phyloP scores from a whole-genome alignment of 495 filamentous ascomycete species.

The Tuber brumale region DNA sequence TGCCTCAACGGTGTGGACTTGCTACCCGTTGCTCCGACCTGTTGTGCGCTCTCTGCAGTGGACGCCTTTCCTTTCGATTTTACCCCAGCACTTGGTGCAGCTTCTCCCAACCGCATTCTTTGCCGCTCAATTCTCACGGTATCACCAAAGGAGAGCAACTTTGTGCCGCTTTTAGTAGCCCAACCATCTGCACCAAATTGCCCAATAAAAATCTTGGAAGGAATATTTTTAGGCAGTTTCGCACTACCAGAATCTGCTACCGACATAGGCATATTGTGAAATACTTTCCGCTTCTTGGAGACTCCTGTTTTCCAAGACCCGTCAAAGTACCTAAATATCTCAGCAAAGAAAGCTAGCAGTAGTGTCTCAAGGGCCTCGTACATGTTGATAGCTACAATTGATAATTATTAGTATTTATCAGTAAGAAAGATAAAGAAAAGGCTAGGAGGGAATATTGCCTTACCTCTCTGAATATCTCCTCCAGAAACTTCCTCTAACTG shows the following conservation, averaged over 20 bases:
- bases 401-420: not conserved
- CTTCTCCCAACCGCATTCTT: constrained; percentile 54
- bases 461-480: constrained; percentile 47
- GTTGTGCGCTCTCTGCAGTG: constrained; percentile 38
- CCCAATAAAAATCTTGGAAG: constrained; percentile 70
- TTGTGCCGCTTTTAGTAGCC: constrained; percentile 77
- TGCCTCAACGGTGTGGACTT: constrained; percentile 46
- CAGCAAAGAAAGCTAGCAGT: constrained; percentile 7
- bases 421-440: not conserved
- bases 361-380: constrained; percentile 13
- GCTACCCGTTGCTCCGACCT: constrained; percentile 9
- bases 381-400: constrained; percentile 46
- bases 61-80: constrained; percentile 46
- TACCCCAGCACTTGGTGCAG: constrained; percentile 48
- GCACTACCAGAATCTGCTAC: not conserved
- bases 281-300: constrained; percentile 22
- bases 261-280: constrained; percentile 7
- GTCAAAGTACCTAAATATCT: constrained; percentile 80
- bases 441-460: not conserved
- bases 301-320: constrained; percentile 70
- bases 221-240: constrained; percentile 45
- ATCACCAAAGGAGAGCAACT: constrained; percentile 69
- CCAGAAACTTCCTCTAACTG: constrained; percentile 43
- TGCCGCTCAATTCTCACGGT: constrained; percentile 76
- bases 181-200: constrained; percentile 87